Conservation (phyloP, 768 basidiomycete genomes). For the Russula sp. region DNA sequence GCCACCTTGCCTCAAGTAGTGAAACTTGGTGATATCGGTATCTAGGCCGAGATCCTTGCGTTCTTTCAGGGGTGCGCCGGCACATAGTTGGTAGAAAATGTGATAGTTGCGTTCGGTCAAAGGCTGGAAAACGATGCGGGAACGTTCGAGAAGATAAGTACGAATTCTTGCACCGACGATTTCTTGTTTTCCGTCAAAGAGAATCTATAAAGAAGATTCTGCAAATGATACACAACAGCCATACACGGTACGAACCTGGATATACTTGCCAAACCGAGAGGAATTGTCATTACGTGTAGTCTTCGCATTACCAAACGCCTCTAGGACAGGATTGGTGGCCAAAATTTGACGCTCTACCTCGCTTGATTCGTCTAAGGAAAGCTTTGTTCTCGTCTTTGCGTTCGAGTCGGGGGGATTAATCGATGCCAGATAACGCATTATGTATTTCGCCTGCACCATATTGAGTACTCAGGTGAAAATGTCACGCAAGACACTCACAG, state of each 20-base stretch:
- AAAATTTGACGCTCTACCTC: slow-evolving; percentile 97
- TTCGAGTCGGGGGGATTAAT: slow-evolving; percentile 76
- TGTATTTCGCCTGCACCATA: slow-evolving; percentile 77
- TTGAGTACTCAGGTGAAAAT: slow-evolving; percentile 4
- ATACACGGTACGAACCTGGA: slow-evolving; percentile 64
- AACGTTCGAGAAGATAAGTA: slow-evolving; percentile 95
- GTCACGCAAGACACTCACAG: slow-evolving; percentile 42
- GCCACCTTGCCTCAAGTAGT: slow-evolving; percentile 91
- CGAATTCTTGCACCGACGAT: slow-evolving; percentile 99
- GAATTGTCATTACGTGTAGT: slow-evolving; percentile 99
- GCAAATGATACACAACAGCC: not conserved
- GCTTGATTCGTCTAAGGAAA: slow-evolving; percentile 76
- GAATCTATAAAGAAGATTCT: slow-evolving; percentile 53
- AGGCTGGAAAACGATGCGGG: slow-evolving; percentile 96
- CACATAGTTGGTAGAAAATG: slow-evolving; percentile 99
- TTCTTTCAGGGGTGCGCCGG: slow-evolving; percentile 92
- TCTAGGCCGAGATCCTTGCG: slow-evolving; percentile 92
- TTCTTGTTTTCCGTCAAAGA: slow-evolving; percentile 92
- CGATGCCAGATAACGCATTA: slow-evolving; percentile 98
- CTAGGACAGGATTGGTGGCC: slow-evolving; percentile 98
- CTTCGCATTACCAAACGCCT: slow-evolving; percentile 98
- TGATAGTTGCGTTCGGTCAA: slow-evolving; percentile 97
- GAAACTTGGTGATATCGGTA: slow-evolving; percentile 77
- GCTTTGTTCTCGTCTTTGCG: slow-evolving; percentile 57
- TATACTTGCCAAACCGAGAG: slow-evolving; percentile 98